Conservation (phyloP, 2,329 filamentous ascomycete genomes). For the Blastomyces parvus region DNA sequence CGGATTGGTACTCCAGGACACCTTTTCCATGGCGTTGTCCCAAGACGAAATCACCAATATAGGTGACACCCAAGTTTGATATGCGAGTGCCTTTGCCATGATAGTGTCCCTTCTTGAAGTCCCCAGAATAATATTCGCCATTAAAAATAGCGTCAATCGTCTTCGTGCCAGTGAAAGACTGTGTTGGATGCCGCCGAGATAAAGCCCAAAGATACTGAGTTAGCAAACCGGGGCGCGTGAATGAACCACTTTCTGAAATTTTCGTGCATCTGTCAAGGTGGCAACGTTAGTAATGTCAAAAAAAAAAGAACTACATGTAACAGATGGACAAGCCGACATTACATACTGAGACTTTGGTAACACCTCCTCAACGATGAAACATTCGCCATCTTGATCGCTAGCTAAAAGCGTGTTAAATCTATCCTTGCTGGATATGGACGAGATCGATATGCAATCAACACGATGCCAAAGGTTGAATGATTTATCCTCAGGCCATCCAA, state of each 20-base stretch:
- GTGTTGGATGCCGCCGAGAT: conserved; percentile 38
- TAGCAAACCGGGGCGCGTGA: conserved; percentile 31
- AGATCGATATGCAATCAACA: conserved; percentile 28
- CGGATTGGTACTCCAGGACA: conserved; percentile 48
- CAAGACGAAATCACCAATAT: conserved; percentile 46
- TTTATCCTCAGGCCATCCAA: conserved; percentile 31
- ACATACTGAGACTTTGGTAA: conserved; percentile 31
- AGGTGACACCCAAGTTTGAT: conserved; percentile 45
- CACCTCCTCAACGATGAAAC: conserved; percentile 36
- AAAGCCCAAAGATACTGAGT: conserved; percentile 38
- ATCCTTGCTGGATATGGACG: conserved; percentile 27
- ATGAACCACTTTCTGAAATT: conserved; percentile 27
- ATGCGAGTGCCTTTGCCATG: conserved; percentile 50
- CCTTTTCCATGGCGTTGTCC: conserved; percentile 48
- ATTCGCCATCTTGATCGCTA: conserved; percentile 27
- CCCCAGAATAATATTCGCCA: conserved; percentile 48
- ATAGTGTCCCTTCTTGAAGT: conserved; percentile 40
- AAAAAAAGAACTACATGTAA: background rate
- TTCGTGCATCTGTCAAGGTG: conserved; percentile 23
- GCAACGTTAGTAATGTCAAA: conserved; percentile 11
- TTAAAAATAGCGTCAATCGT: conserved; percentile 46
- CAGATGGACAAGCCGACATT: background rate
- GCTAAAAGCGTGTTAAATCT: conserved; percentile 27
- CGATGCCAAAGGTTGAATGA: conserved; percentile 38
- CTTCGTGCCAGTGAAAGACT: conserved; percentile 38